Evolutionary conservation across 1,139 yeast species (phyloP), one percentile per base, ranked within the genome.

Genomic region (Kodamaea ohmeri): DNA sequence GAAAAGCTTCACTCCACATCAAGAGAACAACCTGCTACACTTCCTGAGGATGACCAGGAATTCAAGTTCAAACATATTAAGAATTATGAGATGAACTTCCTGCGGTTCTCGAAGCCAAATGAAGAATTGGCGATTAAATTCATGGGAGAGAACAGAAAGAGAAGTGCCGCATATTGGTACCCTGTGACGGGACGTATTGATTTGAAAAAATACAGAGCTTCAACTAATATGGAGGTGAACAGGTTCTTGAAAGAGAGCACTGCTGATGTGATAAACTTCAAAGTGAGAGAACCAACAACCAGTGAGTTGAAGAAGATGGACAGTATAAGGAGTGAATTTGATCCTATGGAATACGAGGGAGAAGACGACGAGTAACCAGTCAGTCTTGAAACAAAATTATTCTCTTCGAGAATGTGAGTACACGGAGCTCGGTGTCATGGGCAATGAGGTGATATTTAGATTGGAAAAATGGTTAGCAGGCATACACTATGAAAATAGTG

Each of bases 131-230:
- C 70, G 18, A 64, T 73, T 33, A 63, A 68, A 33, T 65, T 73
- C 43, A 63, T 67, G 16, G 88, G 82, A 46, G 60, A 82, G 34
- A 75, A 77, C 0, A 72, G 71, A 32, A 76, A 74, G 45, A 71
- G 80, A 28, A 71, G 73, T 32, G 71, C 69, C n/a, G 92, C 90
- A 1, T 76, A 72, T 49, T 92, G 84, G 58, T 78, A 83, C 44
- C 96, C 97, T 7, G 67, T 90, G 18, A 71, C 78, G 11, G 90
- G 94, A 25, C 80, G 83, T 50, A 76, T 88, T 35, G 94, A 83
- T 49, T 76, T 92, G 56, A 87, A 85, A 65, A 83, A 90, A 55
- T 81, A 95, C 56, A 80, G 97, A 60, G 79, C 58, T 7, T 67
- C 71, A 4, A 59, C 66, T 8, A 69, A 69, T 46, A 56, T 66